These are phyloP conservation scores for Hirschfeldia incana DNA, from an alignment of 345 rosid genomes.

Conservation along the genomic window DNA sequence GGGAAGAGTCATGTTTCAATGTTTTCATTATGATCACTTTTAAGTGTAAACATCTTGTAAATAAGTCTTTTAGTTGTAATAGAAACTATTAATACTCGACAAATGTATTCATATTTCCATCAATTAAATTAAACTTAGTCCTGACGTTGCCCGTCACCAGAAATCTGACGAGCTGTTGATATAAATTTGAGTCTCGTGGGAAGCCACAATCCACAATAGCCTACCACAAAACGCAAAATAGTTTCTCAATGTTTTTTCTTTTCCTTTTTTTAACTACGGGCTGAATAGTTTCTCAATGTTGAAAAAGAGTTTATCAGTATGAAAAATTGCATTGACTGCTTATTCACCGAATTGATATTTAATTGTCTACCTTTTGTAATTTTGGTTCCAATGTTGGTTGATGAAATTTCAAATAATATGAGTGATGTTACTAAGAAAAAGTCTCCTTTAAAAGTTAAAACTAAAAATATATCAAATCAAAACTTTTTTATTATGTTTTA, in stretches of 20 bases:
- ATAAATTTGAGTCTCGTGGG: not conserved
- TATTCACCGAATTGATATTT: too few relatives aligned
- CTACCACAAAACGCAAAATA: not conserved
- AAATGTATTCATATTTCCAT: not conserved
- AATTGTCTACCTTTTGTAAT: not conserved
- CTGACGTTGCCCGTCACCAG: not conserved
- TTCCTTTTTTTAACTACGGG: too few relatives aligned
- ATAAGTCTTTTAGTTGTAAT: not conserved
- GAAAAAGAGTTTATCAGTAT: too few relatives aligned
- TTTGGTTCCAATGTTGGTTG: not conserved
- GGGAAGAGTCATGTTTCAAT: constrained; percentile 10
- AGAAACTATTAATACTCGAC: not conserved
- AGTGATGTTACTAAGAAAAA: too few relatives aligned
- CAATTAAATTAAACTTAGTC: not conserved
- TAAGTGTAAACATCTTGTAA: constrained; percentile 4
- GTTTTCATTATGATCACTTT: not conserved
- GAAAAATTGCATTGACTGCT: too few relatives aligned
- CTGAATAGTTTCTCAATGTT: too few relatives aligned
- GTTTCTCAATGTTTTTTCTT: not conserved
- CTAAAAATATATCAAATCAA: too few relatives aligned
- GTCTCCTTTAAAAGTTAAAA: too few relatives aligned
- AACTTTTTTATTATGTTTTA: too few relatives aligned
- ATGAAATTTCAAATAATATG: not conserved
- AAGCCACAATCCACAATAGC: not conserved
- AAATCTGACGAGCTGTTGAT: not conserved